Evolutionary conservation across 2,329 filamentous ascomycete genomes (phyloP).

Genomic region (Aspergillus flavus): DNA sequence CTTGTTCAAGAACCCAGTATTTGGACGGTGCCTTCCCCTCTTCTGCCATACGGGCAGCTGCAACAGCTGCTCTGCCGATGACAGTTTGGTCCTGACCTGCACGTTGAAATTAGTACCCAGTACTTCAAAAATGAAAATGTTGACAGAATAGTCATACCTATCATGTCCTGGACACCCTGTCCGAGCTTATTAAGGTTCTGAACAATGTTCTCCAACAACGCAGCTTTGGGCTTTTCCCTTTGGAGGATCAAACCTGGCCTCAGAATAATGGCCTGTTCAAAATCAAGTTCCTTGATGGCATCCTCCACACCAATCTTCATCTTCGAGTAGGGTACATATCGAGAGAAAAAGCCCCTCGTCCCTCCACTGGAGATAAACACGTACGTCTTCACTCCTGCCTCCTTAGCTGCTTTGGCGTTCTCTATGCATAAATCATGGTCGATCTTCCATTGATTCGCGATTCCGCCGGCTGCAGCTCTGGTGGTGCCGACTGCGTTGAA

Average conservation of each 20-base stretch:
- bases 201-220: conserved; percentile 26
- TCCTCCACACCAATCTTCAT: conserved; percentile 44
- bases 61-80: conserved; percentile 33
- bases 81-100: conserved; percentile 30
- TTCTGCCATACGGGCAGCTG: conserved; percentile 27
- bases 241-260: conserved; percentile 41
- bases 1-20: conserved; percentile 33
- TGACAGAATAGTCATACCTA: conserved; percentile 25
- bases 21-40: conserved; percentile 32
- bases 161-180: conserved; percentile 29
- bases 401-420: conserved; percentile 39
- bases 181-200: conserved; percentile 25
- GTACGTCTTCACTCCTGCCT: conserved; percentile 38
- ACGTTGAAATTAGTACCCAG: conserved; percentile 8
- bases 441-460: conserved; percentile 41
- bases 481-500: conserved; percentile 42
- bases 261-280: conserved; percentile 40
- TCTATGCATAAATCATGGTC: conserved; percentile 42
- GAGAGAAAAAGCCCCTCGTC: conserved; percentile 30
- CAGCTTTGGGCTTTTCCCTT: conserved; percentile 20
- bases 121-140: not conserved
- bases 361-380: conserved; percentile 40
- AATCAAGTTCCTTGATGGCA: conserved; percentile 37
- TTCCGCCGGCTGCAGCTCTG: conserved; percentile 32
- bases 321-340: conserved; percentile 37